A percentile compares a stretch with the other conserved stretches of the same genome.
Conservation (phyloP, 495 filamentous ascomycete genomes). For the Trichoderma virens region DNA sequence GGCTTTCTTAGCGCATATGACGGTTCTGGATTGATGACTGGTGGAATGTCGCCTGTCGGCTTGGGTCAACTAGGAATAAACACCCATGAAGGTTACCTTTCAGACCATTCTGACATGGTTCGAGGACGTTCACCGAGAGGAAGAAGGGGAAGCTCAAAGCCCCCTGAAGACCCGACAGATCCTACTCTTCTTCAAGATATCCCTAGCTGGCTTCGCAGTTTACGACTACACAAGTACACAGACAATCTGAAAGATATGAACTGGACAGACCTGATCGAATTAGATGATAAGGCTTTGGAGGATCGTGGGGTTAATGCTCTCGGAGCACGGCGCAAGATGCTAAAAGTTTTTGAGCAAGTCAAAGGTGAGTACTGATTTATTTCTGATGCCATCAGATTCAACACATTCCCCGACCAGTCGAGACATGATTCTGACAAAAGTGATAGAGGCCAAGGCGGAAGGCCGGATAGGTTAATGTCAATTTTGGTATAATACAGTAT, state of each 20-base stretch:
- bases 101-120: slow-evolving; percentile 83
- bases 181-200: slow-evolving; percentile 87
- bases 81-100: slow-evolving; percentile 78
- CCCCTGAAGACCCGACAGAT: slow-evolving; percentile 95
- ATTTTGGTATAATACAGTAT: not conserved
- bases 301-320: slow-evolving; percentile 91
- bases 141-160: slow-evolving; percentile 89
- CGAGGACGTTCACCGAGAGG: slow-evolving; percentile 90
- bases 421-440: slow-evolving; percentile 19
- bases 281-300: slow-evolving; percentile 91
- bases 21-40: slow-evolving; percentile 65
- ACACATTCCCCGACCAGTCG: not conserved
- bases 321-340: slow-evolving; percentile 93
- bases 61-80: slow-evolving; percentile 66
- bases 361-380: slow-evolving; percentile 42
- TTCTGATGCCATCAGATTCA: not conserved
- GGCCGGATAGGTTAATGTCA: slow-evolving; percentile 46
- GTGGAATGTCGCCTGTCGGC: slow-evolving; percentile 61
- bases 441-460: slow-evolving; percentile 49
- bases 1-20: slow-evolving; percentile 91
- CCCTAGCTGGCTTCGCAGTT: slow-evolving; percentile 87
- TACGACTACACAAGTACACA: slow-evolving; percentile 96
- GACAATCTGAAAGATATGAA: slow-evolving; percentile 95
- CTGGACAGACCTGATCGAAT: slow-evolving; percentile 86
- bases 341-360: slow-evolving; percentile 98